phyloP scores from a whole-genome alignment of 768 basidiomycete genomes.

The Panaeolus cyanescens region DNA sequence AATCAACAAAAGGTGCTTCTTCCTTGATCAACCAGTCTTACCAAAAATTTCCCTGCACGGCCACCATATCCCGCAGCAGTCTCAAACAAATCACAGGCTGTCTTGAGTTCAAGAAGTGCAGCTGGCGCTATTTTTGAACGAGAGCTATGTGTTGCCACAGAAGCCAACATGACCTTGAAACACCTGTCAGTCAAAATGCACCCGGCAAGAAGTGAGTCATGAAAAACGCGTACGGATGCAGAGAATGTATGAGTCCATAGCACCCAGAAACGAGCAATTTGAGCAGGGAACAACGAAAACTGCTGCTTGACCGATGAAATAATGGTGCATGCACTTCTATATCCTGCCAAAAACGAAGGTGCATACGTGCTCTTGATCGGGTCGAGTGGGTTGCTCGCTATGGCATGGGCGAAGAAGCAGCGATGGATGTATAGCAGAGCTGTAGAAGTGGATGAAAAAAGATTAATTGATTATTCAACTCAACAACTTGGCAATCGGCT shows the following conservation, averaged over 20 bases:
- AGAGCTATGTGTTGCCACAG: slow-evolving; percentile 72
- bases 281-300: slow-evolving; percentile 52
- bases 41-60: slow-evolving; percentile 70
- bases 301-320: slow-evolving; percentile 48
- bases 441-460: slow-evolving; percentile 21
- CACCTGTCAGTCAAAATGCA: slow-evolving; percentile 5
- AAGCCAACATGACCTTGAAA: slow-evolving; percentile 70
- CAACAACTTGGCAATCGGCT: background rate
- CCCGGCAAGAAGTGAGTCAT: background rate
- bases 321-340: slow-evolving; percentile 65
- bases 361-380: slow-evolving; percentile 71
- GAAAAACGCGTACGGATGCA: slow-evolving; percentile 46
- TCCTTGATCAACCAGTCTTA: slow-evolving; percentile 28
- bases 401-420: slow-evolving; percentile 75
- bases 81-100: slow-evolving; percentile 66
- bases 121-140: slow-evolving; percentile 70
- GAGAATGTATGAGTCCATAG: slow-evolving; percentile 76
- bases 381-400: slow-evolving; percentile 62
- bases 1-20: background rate
- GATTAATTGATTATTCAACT: slow-evolving; percentile 2
- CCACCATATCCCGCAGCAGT: slow-evolving; percentile 63
- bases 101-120: slow-evolving; percentile 65
- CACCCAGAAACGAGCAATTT: slow-evolving; percentile 70
- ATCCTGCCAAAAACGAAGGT: slow-evolving; percentile 68
- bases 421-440: slow-evolving; percentile 77